These are phyloP conservation scores for Paramarasmius palmivorus DNA, from an alignment of 1,284 basidiomycete genomes.

Conservation along the genomic window DNA sequence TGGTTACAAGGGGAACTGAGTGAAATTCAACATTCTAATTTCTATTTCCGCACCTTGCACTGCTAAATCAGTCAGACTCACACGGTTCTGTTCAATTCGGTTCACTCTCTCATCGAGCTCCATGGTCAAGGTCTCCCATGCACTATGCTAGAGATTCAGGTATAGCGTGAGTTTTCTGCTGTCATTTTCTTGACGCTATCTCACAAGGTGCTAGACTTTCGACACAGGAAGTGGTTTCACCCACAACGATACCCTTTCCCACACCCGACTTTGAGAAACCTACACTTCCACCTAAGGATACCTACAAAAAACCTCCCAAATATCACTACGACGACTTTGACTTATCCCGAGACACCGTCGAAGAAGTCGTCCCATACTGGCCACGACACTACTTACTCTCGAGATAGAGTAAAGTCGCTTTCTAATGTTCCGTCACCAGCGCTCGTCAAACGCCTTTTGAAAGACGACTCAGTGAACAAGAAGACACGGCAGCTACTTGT, in stretches of 20 bases:
- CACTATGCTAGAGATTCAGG: background rate
- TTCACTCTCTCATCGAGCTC: too few relatives aligned
- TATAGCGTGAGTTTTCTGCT: background rate
- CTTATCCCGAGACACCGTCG: background rate
- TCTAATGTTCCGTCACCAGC: background rate
- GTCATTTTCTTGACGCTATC: background rate
- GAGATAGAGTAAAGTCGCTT: background rate
- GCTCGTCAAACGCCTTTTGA: background rate
- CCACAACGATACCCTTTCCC: background rate
- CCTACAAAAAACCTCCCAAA: background rate
- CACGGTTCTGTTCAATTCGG: too few relatives aligned
- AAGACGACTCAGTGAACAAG: background rate
- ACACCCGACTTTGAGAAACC: background rate
- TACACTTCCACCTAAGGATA: background rate
- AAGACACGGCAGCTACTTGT: background rate
- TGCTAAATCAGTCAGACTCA: too few relatives aligned
- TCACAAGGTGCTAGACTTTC: background rate
- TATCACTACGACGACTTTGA: background rate
- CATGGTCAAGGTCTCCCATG: too few relatives aligned
- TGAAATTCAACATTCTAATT: too few relatives aligned
- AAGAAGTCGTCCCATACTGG: too few relatives aligned
- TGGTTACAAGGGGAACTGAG: too few relatives aligned
- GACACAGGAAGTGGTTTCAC: too few relatives aligned
- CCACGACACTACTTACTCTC: too few relatives aligned
- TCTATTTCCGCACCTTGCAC: too few relatives aligned